phyloP scores from a whole-genome alignment of 345 rosid genomes.

The Geranium brycei region DNA sequence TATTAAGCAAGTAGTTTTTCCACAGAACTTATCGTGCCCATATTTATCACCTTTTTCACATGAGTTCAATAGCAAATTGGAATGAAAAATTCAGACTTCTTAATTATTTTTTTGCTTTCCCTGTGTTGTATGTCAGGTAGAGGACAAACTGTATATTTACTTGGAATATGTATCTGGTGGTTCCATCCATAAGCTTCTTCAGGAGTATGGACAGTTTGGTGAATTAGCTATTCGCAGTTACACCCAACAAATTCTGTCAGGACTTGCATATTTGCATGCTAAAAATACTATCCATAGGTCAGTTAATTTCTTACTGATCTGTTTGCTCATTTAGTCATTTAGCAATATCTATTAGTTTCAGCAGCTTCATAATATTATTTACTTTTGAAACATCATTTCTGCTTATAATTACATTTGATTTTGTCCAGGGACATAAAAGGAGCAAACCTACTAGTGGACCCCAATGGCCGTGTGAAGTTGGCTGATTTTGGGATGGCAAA shows the following conservation, averaged over 20 bases:
- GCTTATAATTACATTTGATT: conserved; percentile 3
- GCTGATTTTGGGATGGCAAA: conserved; percentile 91
- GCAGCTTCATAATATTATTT: background rate
- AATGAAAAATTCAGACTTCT: too few relatives aligned
- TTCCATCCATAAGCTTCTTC: conserved; percentile 66
- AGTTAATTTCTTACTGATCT: conserved; percentile 1
- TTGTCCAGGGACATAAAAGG: conserved; percentile 60
- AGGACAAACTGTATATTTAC: conserved; percentile 52
- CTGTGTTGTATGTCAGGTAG: conserved; percentile 25
- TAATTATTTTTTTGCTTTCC: background rate
- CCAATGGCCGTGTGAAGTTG: conserved; percentile 62
- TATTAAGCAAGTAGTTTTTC: background rate
- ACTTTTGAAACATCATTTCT: background rate
- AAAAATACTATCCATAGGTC: conserved; percentile 65
- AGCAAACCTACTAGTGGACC: conserved; percentile 69
- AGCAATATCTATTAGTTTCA: background rate
- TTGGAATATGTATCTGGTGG: conserved; percentile 77
- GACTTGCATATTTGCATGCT: conserved; percentile 58
- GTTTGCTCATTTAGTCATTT: background rate
- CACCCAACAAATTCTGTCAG: conserved; percentile 66
- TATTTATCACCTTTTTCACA: too few relatives aligned
- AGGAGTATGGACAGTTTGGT: conserved; percentile 58
- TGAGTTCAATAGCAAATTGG: too few relatives aligned
- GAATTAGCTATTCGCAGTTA: conserved; percentile 56
- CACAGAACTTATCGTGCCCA: too few relatives aligned